Conservation (phyloP, 2,329 filamentous ascomycete genomes). For the Monosporascus cannonballus region DNA sequence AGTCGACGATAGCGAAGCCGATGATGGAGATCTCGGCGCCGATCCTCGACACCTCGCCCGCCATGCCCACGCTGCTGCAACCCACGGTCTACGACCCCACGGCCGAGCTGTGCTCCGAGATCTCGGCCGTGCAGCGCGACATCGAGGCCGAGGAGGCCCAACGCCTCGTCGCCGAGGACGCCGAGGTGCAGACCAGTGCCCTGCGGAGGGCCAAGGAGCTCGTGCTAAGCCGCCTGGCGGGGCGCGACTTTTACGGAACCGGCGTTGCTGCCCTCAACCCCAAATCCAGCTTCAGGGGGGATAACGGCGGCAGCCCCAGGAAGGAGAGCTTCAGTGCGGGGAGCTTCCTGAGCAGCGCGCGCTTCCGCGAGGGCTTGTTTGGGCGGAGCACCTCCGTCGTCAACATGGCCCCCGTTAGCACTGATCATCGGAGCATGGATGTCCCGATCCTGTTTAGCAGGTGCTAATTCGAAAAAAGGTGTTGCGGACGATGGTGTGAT, state of each 20-base stretch:
- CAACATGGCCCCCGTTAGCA: conserved; percentile 4
- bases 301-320: conserved; percentile 21
- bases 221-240: conserved; percentile 50
- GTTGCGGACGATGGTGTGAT: not conserved
- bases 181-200: conserved; percentile 46
- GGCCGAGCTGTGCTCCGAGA: conserved; percentile 35
- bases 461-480: conserved; percentile 13
- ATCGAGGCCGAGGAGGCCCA: conserved; percentile 51
- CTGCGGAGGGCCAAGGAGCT: conserved; percentile 54
- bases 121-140: conserved; percentile 53
- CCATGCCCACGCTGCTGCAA: conserved; percentile 45
- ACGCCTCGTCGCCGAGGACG: conserved; percentile 51
- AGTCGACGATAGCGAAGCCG: conserved; percentile 9
- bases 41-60: conserved; percentile 41
- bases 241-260: conserved; percentile 38
- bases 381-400: conserved; percentile 24
- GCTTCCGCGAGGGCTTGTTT: conserved; percentile 38
- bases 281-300: conserved; percentile 5
- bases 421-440: conserved; percentile 40
- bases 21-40: conserved; percentile 40
- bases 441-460: conserved; percentile 58
- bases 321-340: conserved; percentile 24
- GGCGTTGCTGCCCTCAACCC: not conserved
- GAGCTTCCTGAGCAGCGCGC: conserved; percentile 28
- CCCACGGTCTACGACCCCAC: conserved; percentile 51